Evolutionary conservation across 2,329 filamentous ascomycete species (phyloP).

Genomic region (Penicillium crustosum): DNA sequence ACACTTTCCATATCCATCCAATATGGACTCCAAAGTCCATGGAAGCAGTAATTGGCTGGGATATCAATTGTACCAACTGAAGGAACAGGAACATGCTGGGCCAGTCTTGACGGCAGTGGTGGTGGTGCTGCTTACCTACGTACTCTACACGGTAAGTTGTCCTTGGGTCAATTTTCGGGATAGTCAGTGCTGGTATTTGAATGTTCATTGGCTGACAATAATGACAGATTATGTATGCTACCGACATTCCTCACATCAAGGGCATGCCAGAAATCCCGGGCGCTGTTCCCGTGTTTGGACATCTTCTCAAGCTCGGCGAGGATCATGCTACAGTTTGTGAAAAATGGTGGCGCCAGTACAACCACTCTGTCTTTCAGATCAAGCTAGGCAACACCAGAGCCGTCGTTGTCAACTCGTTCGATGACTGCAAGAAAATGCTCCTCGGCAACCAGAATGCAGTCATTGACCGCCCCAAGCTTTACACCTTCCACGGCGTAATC

Average conservation of each 20-base stretch:
- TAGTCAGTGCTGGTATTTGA: background rate
- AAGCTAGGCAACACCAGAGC: conserved; percentile 52
- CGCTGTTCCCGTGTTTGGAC: conserved; percentile 57
- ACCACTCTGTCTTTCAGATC: conserved; percentile 58
- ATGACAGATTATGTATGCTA: conserved; percentile 26
- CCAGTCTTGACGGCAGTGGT: background rate
- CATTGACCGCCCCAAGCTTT: conserved; percentile 70
- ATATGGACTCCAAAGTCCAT: background rate
- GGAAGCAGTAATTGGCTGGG: background rate
- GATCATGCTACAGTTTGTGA: conserved; percentile 55
- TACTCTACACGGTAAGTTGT: background rate
- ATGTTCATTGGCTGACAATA: background rate
- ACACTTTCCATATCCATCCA: background rate
- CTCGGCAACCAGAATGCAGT: conserved; percentile 70
- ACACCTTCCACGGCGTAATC: conserved; percentile 74
- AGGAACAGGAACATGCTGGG: background rate
- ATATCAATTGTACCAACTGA: background rate
- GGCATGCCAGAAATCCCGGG: conserved; percentile 59
- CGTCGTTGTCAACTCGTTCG: conserved; percentile 72
- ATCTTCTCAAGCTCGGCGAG: conserved; percentile 56
- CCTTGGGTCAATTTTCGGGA: background rate
- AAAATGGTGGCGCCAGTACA: conserved; percentile 56
- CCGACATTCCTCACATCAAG: conserved; percentile 58
- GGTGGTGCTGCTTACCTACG: background rate
- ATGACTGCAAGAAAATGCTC: conserved; percentile 65